A percentile compares a stretch with the other conserved stretches of the same genome.
These are phyloP conservation scores for Suillus ampliporus DNA, from an alignment of 768 basidiomycete species.

Conservation along the genomic window DNA sequence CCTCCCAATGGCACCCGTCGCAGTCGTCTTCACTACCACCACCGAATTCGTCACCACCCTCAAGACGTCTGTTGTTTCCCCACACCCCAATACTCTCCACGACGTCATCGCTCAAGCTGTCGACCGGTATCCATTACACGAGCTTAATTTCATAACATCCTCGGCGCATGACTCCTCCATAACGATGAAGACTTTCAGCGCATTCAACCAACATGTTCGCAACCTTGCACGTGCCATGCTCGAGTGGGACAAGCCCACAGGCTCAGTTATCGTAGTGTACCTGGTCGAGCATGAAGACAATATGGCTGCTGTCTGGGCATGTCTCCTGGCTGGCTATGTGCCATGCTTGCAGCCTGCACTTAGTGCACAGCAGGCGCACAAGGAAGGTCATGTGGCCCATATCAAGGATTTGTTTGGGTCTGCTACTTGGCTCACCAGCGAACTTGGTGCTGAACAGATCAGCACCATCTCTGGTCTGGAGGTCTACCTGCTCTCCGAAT, in stretches of 20 bases:
- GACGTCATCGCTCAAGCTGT: constrained; percentile 30
- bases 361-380: constrained; percentile 38
- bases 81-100: constrained; percentile 22
- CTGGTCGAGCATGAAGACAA: constrained; percentile 41
- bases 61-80: constrained; percentile 1
- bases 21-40: constrained; percentile 16
- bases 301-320: constrained; percentile 39
- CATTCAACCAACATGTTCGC: constrained; percentile 22
- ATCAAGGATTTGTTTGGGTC: constrained; percentile 36
- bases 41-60: constrained; percentile 13
- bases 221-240: constrained; percentile 29
- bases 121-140: constrained; percentile 27
- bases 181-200: constrained; percentile 27
- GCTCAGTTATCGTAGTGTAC: constrained; percentile 33
- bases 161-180: constrained; percentile 37
- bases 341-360: constrained; percentile 39
- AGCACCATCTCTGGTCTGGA: constrained; percentile 29
- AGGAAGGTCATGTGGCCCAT: constrained; percentile 35
- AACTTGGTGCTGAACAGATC: constrained; percentile 32
- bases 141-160: constrained; percentile 35
- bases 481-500: constrained; percentile 29
- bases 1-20: constrained; percentile 23
- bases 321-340: constrained; percentile 34
- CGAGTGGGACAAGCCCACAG: constrained; percentile 30
- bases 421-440: constrained; percentile 36